Base-by-base conservation (phyloP, 2,329 filamentous ascomycete genomes). In the Trichoderma arundinaceum region DNA sequence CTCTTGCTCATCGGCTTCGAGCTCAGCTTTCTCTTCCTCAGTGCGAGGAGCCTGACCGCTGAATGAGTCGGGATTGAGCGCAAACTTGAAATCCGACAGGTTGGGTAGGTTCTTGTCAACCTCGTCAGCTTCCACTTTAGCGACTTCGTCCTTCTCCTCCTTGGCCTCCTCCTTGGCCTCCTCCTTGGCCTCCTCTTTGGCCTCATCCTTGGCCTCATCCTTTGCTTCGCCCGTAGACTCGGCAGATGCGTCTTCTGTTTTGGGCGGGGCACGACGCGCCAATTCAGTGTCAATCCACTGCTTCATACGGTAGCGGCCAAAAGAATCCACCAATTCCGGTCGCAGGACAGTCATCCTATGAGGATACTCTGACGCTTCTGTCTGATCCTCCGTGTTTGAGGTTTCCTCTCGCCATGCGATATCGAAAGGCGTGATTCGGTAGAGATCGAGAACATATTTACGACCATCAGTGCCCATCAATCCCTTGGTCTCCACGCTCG, bases 361-460 rank as follows among this genome's bases (percentile, higher is more conserved):
- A 52, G 95, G 95, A 75, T 99, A 99, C 66, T 86, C 82, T 60
- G 81, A 79, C 5, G 79, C 76, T 22, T 76, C 74, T 49, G 76
- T 71, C 15, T 78, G 79, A 9, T 77, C 79, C 63, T 81, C 75
- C 68, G 83, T 81, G 62, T 79, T 77, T 15, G 81, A 83, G 71
- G 87, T 83, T 75, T 94, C 89, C 71, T 99, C 94, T 71, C 97
- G 84, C 94, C 96, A 99, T 22, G 85, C 79, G 64, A 97, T 88
- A 77, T 99, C 95, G 65, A 98, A 81, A 6, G 95, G 95, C 3
- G 95, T 96, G 69, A 98, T 90, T 66, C 95, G 89, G 82, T 99
- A 99, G 61, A 99, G 82, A 74, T 99, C 95, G 58, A 99, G 86
- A n/a, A 97, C 92, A 75, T 99, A 99, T 77, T 97, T 97, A 72